Percentiles rank a stretch among this genome's conserved stretches.
Evolutionary conservation across 2,329 filamentous ascomycete species (phyloP).

Genomic region (Fusarium globosum): DNA sequence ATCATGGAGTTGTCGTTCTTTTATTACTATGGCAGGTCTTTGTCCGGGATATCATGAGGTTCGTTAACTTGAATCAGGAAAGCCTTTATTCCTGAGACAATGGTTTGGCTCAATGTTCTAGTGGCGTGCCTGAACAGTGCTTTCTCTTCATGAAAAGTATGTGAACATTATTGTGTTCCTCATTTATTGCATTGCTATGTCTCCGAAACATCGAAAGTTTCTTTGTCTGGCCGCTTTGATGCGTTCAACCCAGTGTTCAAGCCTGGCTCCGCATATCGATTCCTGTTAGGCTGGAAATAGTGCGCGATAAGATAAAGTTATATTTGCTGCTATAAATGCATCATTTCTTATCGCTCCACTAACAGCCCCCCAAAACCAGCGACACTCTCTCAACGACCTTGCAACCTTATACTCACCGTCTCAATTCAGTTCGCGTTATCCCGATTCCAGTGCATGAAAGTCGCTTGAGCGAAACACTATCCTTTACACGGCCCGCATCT

Average conservation of each 20-base stretch:
- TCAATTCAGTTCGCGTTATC: neutral
- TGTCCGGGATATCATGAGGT: neutral
- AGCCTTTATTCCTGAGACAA: neutral
- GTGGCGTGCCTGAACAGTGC: rapidly evolving
- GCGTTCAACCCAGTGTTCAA: too few relatives aligned
- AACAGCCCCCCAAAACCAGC: neutral
- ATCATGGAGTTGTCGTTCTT: neutral
- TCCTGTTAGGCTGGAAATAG: neutral
- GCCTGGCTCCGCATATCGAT: too few relatives aligned
- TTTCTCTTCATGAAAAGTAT: rapidly evolving
- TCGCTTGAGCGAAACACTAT: neutral
- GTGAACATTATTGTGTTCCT: neutral
- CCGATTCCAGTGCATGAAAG: too few relatives aligned
- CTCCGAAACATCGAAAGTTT: neutral
- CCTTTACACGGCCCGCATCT: rapidly evolving
- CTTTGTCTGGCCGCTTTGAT: neutral
- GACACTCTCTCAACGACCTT: too few relatives aligned
- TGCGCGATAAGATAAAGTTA: rapidly evolving
- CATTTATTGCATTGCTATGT: neutral
- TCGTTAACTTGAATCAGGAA: too few relatives aligned
- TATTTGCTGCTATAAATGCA: rapidly evolving
- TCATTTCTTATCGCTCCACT: neutral
- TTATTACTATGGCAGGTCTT: neutral
- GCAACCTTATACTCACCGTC: rapidly evolving
- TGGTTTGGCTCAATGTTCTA: neutral